A percentile compares a stretch with the other conserved stretches of the same genome.
Evolutionary conservation across 2,329 filamentous ascomycete species (phyloP).

Genomic region (Madurella fahalii): DNA sequence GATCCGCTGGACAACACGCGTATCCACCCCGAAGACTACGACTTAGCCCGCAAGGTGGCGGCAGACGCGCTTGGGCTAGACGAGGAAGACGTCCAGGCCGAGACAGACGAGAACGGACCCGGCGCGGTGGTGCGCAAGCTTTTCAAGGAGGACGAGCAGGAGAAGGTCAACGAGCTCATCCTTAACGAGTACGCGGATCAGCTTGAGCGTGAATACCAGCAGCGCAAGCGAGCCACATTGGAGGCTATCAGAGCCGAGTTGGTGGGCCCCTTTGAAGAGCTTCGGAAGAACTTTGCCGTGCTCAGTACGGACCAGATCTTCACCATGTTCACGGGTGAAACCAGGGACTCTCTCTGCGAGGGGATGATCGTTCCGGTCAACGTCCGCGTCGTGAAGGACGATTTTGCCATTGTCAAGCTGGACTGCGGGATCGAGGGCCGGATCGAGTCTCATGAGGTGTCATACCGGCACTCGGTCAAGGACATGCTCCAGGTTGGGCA

Average conservation of each 20-base stretch:
- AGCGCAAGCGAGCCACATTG: slow-evolving; percentile 89
- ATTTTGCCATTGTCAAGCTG: slow-evolving; percentile 88
- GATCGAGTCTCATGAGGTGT: slow-evolving; percentile 77
- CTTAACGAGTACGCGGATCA: slow-evolving; percentile 97
- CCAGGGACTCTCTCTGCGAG: slow-evolving; percentile 72
- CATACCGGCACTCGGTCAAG: slow-evolving; percentile 65
- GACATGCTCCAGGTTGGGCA: slow-evolving; percentile 75
- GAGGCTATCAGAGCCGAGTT: slow-evolving; percentile 95
- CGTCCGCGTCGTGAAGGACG: slow-evolving; percentile 81
- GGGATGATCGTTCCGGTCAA: slow-evolving; percentile 92
- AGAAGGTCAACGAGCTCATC: slow-evolving; percentile 93
- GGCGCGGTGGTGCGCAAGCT: slow-evolving; percentile 91
- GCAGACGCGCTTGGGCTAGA: slow-evolving; percentile 94
- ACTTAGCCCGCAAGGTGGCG: slow-evolving; percentile 96
- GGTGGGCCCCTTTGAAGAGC: slow-evolving; percentile 88
- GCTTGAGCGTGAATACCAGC: slow-evolving; percentile 85
- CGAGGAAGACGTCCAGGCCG: slow-evolving; percentile 94
- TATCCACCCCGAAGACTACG: slow-evolving; percentile 97
- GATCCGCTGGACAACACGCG: slow-evolving; percentile 96
- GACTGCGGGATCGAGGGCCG: slow-evolving; percentile 93
- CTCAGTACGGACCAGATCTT: slow-evolving; percentile 78
- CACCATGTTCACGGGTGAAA: slow-evolving; percentile 95
- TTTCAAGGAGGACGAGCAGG: slow-evolving; percentile 89
- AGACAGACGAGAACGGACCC: slow-evolving; percentile 83
- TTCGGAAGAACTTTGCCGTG: slow-evolving; percentile 72